Evolutionary conservation across 148 eudicot species (phyloP).

Genomic region (Fagopyrum tataricum): DNA sequence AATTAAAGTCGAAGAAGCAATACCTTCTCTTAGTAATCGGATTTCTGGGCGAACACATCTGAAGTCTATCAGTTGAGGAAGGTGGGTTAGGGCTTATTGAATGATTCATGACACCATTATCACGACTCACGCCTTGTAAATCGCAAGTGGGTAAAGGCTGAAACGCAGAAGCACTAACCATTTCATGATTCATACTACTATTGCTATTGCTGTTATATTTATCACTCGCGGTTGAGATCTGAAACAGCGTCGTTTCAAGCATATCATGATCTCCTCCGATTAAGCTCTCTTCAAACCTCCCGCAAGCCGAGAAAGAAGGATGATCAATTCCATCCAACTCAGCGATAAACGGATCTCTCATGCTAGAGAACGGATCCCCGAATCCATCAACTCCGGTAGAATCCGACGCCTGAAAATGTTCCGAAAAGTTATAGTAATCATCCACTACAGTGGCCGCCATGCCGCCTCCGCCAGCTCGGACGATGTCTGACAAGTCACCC

Average conservation of each 20-base stretch:
- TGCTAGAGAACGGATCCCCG: conserved; percentile 37
- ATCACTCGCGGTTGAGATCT: background rate
- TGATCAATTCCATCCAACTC: background rate
- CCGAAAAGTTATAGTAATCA: background rate
- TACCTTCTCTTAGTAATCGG: background rate
- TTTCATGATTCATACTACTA: background rate
- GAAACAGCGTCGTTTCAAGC: background rate
- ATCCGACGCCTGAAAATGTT: background rate
- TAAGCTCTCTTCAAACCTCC: conserved; percentile 17
- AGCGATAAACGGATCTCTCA: conserved; percentile 36
- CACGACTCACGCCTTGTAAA: background rate
- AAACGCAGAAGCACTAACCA: background rate
- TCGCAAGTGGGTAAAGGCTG: background rate
- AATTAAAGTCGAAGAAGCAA: background rate
- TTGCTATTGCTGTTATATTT: too few species aligned
- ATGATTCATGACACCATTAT: background rate
- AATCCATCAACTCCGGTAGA: conserved; percentile 22
- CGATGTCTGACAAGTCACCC: conserved; percentile 50
- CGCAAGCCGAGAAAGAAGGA: background rate
- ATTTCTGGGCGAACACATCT: background rate
- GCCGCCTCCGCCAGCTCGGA: conserved; percentile 23
- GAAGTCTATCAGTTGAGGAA: background rate
- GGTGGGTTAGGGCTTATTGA: background rate
- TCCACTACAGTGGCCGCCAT: too few species aligned
- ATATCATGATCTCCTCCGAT: conserved; percentile 13